phyloP scores from a whole-genome alignment of 2,329 filamentous ascomycete species.

The Arthroderma uncinatum region DNA sequence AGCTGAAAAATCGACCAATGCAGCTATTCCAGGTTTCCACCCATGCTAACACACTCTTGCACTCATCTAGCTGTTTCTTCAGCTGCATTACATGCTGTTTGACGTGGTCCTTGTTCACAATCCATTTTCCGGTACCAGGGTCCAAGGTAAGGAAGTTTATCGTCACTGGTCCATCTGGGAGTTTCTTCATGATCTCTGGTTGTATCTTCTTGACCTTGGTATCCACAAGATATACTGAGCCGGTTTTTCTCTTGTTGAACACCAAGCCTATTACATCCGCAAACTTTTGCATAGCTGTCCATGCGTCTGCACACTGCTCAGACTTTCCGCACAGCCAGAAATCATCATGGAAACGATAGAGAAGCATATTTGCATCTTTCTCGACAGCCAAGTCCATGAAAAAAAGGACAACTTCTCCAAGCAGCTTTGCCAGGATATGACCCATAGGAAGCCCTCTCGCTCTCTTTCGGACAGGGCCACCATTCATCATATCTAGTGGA shows the following conservation, averaged over 20 bases:
- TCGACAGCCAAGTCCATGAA: slow-evolving; percentile 40
- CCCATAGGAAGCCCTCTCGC: slow-evolving; percentile 38
- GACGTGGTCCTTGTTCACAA: slow-evolving; percentile 31
- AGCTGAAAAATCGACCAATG: slow-evolving; percentile 41
- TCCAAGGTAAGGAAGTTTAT: slow-evolving; percentile 41
- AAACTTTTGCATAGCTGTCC: slow-evolving; percentile 35
- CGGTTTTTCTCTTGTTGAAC: slow-evolving; percentile 40
- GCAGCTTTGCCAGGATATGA: slow-evolving; percentile 38
- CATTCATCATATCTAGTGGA: slow-evolving; percentile 31
- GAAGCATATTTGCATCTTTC: slow-evolving; percentile 31
- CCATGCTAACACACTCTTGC: slow-evolving; percentile 43
- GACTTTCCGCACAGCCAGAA: slow-evolving; percentile 40
- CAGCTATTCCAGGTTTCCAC: slow-evolving; percentile 47
- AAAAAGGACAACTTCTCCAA: slow-evolving; percentile 40
- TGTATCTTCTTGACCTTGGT: slow-evolving; percentile 31
- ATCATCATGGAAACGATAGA: slow-evolving; percentile 42
- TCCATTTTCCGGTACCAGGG: slow-evolving; percentile 25
- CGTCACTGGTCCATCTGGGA: too few relatives aligned
- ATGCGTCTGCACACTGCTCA: slow-evolving; percentile 32
- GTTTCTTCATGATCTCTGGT: too few relatives aligned
- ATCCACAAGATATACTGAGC: slow-evolving; percentile 35
- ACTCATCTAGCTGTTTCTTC: slow-evolving; percentile 30
- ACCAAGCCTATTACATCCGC: slow-evolving; percentile 34
- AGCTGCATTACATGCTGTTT: slow-evolving; percentile 32
- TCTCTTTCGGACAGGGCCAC: slow-evolving; percentile 32